Base-by-base conservation (phyloP, 306 rosid species). In the Acacia crassicarpa region DNA sequence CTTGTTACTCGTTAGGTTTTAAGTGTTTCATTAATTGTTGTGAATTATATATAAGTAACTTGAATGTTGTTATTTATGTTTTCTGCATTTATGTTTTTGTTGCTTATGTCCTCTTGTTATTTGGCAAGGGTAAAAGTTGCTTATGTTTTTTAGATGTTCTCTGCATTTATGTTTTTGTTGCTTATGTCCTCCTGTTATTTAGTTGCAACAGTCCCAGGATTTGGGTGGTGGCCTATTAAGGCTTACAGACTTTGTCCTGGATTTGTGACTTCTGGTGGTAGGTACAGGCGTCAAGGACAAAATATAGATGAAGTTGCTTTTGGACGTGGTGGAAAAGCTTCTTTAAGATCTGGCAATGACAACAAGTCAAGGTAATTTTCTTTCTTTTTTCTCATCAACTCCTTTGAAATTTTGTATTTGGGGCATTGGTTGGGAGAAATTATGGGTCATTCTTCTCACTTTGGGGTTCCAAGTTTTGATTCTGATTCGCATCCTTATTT, bases 161-260 rank as follows among this genome's bases (percentile, higher is more conserved):
- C n/a, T n/a, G n/a, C n/a, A n/a, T n/a, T n/a, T n/a, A n/a, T n/a
- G n/a, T n/a, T n/a, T n/a, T n/a, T n/a, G n/a, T n/a, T n/a, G n/a
- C n/a, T n/a, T n/a, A n/a, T n/a, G n/a, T n/a, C n/a, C n/a, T n/a
- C n/a, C n/a, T n/a, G n/a, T n/a, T n/a, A n/a, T n/a, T n/a, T n/a
- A n/a, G n/a, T 95, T 77, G 99, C 98, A 38, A 92, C 97, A 4
- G 61, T 95, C 1, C 99, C 98, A 0, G 98, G 99, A 69, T 95
- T 95, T 87, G 99, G 98, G 2, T 95, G 99, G 99, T 95, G 99
- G 99, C 99, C 99, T 5, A 95, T 93, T 30, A 95, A 92, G 87
- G 99, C 99, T 77, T 95, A 92, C 82, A 88, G 97, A 77, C 99
- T 97, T 4, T 95, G 99, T 45, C 99, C 99, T 77, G 96, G 90